These are phyloP conservation scores for Coix lacrymajobi DNA, from an alignment of 176 grass and related monocot genomes.

Conservation along the genomic window DNA sequence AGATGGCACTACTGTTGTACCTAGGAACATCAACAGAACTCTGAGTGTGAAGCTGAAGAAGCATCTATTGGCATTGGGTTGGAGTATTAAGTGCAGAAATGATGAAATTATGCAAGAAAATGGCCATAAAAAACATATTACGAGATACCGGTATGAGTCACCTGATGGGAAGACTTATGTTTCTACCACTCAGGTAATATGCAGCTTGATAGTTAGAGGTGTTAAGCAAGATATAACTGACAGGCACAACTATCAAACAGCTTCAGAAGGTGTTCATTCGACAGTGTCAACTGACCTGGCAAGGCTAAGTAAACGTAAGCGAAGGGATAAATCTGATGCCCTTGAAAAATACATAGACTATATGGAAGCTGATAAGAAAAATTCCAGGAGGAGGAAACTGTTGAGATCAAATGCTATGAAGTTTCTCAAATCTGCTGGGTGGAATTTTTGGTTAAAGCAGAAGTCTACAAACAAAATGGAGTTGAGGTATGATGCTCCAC, in stretches of 20 bases:
- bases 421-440: conserved; percentile 55
- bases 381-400: conserved; percentile 19
- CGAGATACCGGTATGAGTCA: conserved; percentile 42
- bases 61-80: conserved; percentile 68
- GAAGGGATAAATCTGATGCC: conserved; percentile 20
- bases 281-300: not conserved
- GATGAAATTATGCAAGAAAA: conserved; percentile 11
- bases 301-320: conserved; percentile 27
- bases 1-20: not conserved
- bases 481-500: conserved; percentile 30
- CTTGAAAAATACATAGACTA: conserved; percentile 45
- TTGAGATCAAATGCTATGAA: conserved; percentile 52
- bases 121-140: not conserved
- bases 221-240: conserved; percentile 10
- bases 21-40: not conserved
- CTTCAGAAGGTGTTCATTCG: not conserved
- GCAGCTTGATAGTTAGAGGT: conserved; percentile 18
- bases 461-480: conserved; percentile 25
- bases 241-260: not conserved
- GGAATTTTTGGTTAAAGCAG: conserved; percentile 26
- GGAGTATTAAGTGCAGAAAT: conserved; percentile 49
- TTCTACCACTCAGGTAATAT: conserved; percentile 40
- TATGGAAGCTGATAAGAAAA: conserved; percentile 31
- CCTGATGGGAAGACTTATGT: conserved; percentile 48
- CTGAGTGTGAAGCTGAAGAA: conserved; percentile 43